Evolutionary conservation across 2,329 filamentous ascomycete species (phyloP).

Genomic region (Biscogniauxia mediterranea): DNA sequence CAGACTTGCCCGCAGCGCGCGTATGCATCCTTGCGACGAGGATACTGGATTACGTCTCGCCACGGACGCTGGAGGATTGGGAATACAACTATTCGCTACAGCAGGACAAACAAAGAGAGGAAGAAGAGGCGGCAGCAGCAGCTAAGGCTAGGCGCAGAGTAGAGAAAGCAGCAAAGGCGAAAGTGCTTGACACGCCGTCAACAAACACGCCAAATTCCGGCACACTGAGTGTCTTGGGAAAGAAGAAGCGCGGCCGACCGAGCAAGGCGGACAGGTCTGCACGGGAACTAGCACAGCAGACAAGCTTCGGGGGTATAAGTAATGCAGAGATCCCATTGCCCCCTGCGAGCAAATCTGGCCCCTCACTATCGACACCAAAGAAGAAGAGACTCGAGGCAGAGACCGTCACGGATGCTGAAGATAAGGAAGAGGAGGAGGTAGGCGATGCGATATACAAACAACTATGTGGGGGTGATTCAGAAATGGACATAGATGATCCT

Average conservation of each 20-base stretch:
- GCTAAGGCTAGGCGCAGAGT: constrained; percentile 15
- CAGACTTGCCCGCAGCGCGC: constrained; percentile 49
- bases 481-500: constrained; percentile 9
- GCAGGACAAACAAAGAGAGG: constrained; percentile 38
- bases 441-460: constrained; percentile 31
- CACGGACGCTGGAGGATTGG: constrained; percentile 54
- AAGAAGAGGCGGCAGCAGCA: constrained; percentile 19
- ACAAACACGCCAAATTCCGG: constrained; percentile 7
- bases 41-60: constrained; percentile 59
- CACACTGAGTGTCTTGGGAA: constrained; percentile 1
- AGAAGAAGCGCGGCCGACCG: constrained; percentile 27
- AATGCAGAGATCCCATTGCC: constrained; percentile 30
- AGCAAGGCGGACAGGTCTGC: constrained; percentile 29
- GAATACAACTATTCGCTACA: constrained; percentile 47
- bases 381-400: constrained; percentile 30
- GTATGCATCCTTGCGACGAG: constrained; percentile 45
- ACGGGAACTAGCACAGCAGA: constrained; percentile 21
- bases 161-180: constrained; percentile 20
- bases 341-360: constrained; percentile 30
- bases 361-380: constrained; percentile 40
- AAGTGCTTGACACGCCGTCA: background rate
- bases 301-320: constrained; percentile 17
- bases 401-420: constrained; percentile 16
- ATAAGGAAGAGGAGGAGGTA: constrained; percentile 27
- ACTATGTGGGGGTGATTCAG: constrained; percentile 18